A percentile compares a stretch with the other conserved stretches of the same genome.
These are phyloP conservation scores for Aspergillus hortae DNA, from an alignment of 2,329 filamentous ascomycete species.

Conservation along the genomic window DNA sequence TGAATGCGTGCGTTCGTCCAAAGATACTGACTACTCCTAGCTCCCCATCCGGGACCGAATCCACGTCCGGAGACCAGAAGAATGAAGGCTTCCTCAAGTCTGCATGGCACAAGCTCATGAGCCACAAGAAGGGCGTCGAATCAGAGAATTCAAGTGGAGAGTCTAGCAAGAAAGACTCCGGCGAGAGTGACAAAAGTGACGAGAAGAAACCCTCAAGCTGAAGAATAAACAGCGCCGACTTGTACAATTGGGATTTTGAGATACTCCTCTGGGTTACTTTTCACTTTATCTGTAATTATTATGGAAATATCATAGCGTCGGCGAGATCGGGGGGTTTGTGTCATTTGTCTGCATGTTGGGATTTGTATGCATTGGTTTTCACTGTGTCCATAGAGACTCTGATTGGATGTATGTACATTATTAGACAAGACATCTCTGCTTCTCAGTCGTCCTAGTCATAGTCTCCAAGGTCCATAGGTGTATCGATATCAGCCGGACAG, in stretches of 20 bases:
- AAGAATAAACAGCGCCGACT: conserved; percentile 9
- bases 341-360: conserved; percentile 15
- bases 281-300: conserved; percentile 31
- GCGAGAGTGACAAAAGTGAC: conserved; percentile 18
- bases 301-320: conserved; percentile 36
- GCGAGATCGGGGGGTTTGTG: conserved; percentile 28
- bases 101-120: conserved; percentile 89
- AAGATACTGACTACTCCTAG: conserved; percentile 13
- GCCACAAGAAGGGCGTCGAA: conserved; percentile 49
- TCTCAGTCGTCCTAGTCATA: not conserved
- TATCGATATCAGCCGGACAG: too few species aligned
- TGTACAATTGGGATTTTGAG: conserved; percentile 19
- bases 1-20: not conserved
- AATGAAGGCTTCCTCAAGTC: conserved; percentile 89
- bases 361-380: conserved; percentile 10
- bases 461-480: too few species aligned
- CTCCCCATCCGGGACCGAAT: conserved; percentile 18
- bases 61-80: conserved; percentile 51
- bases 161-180: conserved; percentile 26
- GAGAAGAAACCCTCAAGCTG: conserved; percentile 36
- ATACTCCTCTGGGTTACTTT: conserved; percentile 18
- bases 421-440: conserved; percentile 7
- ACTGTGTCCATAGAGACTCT: conserved; percentile 8
- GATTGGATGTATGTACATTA: conserved; percentile 6
- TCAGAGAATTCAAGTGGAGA: conserved; percentile 26